Evolutionary conservation across 2,329 filamentous ascomycete genomes (phyloP).

Genomic region (Ascochyta clinopodiicola): DNA sequence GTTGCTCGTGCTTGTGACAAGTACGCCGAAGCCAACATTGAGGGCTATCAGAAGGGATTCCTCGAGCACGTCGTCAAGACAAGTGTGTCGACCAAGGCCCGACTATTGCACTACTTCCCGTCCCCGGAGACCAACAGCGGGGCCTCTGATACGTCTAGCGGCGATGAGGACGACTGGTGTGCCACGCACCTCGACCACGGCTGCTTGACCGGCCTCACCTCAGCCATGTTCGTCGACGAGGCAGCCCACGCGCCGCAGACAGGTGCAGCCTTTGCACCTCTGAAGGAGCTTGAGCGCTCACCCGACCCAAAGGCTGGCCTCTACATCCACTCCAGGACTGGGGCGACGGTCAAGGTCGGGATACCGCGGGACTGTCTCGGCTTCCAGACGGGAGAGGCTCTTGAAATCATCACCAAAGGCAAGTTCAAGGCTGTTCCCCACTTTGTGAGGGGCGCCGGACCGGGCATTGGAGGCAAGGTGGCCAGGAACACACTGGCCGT

Average conservation of each 20-base stretch:
- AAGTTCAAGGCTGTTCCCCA: constrained; percentile 94
- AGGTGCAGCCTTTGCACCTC: constrained; percentile 51
- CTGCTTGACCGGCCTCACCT: constrained; percentile 91
- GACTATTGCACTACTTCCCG: constrained; percentile 93
- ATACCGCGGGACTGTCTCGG: constrained; percentile 92
- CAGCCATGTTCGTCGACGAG: constrained; percentile 96
- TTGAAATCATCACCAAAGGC: constrained; percentile 90
- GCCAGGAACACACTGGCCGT: constrained; percentile 85
- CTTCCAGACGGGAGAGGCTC: constrained; percentile 92
- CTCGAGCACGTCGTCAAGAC: constrained; percentile 85
- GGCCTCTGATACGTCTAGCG: constrained; percentile 19
- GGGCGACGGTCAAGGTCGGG: constrained; percentile 84
- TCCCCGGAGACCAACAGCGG: constrained; percentile 34
- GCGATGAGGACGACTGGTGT: constrained; percentile 90
- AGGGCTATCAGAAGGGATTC: constrained; percentile 77
- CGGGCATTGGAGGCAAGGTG: constrained; percentile 55
- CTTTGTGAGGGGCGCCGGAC: constrained; percentile 81
- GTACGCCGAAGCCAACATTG: constrained; percentile 80
- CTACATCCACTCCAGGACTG: constrained; percentile 90
- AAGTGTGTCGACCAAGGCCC: constrained; percentile 87
- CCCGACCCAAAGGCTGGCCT: constrained; percentile 86
- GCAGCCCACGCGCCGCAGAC: constrained; percentile 48
- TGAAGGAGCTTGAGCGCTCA: constrained; percentile 75
- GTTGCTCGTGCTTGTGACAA: constrained; percentile 90
- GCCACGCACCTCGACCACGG: constrained; percentile 90